Base-by-base conservation (phyloP, 768 basidiomycete species). In the Guyanaporus albipodus region DNA sequence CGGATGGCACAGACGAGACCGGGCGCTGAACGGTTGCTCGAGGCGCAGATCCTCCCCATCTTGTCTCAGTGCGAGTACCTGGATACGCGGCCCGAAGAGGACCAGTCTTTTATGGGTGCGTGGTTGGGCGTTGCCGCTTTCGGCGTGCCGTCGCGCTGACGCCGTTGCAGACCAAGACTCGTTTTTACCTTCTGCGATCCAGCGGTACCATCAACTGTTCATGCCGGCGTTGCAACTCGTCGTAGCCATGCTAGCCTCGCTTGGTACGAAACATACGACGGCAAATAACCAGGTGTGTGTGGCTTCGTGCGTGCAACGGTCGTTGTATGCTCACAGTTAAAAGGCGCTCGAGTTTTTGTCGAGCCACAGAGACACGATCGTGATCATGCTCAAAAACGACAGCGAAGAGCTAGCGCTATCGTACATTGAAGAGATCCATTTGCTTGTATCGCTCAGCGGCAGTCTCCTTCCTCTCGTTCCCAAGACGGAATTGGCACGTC, bases 181-280 rank as follows among this genome's bases (percentile, higher is more conserved):
- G n/a, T 93, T 94, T 74, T 72, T 94, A 10, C 91, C 91, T 5
- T 85, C 87, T 0, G 88, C 88, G 1, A 78, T 91, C 17, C 84
- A 89, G 44, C 81, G 95, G 28, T 93, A 96, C 62, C 92, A 96
- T 57, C 93, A 96, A 58, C 67, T 96, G 1, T 76, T 96, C 56
- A 79, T 92, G 69, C 93, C 91, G 0, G 83, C 86, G 5, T 63
- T 97, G 33, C 92, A 96, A 63, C 74, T 96, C 17, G 75, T 89
- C 11, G 77, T 83, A 45, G 84, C 81, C 8, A 78, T 91, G 45
- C 68, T 95, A 24, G 80, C 90, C 4, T 86, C 85, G n/a, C 65
- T 92, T 9, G 87, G 89, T 10, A 69, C 72, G 17, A 78, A 79
- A 40, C 87, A 90, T 52, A 63, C 76, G 3, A 82, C 82, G 0